Evolutionary conservation across 2,329 filamentous ascomycete genomes (phyloP).

Genomic region (Hymenoscyphus repandus): DNA sequence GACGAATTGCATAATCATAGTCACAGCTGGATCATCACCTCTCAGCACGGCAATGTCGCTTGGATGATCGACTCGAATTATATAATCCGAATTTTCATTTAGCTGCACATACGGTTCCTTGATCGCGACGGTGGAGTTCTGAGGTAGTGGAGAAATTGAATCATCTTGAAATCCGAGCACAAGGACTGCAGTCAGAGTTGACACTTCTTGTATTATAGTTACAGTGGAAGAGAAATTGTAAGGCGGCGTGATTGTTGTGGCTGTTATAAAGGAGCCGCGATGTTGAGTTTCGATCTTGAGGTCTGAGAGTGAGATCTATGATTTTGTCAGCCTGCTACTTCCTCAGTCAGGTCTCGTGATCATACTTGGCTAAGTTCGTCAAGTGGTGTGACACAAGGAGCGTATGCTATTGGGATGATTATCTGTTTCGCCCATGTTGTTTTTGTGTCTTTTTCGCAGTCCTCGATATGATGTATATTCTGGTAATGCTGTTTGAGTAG

Average conservation of each 20-base stretch:
- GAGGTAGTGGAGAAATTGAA: constrained; percentile 6
- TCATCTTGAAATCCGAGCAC: constrained; percentile 13
- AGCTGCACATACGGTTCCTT: constrained; percentile 17
- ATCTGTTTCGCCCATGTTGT: not conserved
- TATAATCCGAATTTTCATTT: constrained; percentile 9
- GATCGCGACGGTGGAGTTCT: constrained; percentile 18
- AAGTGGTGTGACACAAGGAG: not conserved
- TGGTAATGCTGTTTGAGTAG: constrained; percentile 6
- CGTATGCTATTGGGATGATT: not conserved
- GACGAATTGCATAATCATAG: constrained; percentile 17
- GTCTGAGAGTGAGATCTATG: constrained; percentile 14
- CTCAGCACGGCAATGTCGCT: constrained; percentile 19
- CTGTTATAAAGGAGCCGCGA: constrained; percentile 16
- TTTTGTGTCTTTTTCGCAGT: not conserved
- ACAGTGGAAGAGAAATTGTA: constrained; percentile 11
- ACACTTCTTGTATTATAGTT: constrained; percentile 14
- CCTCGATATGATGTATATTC: constrained; percentile 7
- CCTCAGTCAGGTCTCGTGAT: not conserved
- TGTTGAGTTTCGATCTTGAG: constrained; percentile 17
- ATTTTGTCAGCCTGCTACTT: not conserved
- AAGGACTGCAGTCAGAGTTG: constrained; percentile 7
- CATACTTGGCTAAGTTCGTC: not conserved
- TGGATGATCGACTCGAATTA: constrained; percentile 17
- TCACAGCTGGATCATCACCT: constrained; percentile 17
- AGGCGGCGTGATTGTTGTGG: constrained; percentile 13